Conservation (phyloP, 495 filamentous ascomycete genomes). For the Parathielavia hyrcaniae region DNA sequence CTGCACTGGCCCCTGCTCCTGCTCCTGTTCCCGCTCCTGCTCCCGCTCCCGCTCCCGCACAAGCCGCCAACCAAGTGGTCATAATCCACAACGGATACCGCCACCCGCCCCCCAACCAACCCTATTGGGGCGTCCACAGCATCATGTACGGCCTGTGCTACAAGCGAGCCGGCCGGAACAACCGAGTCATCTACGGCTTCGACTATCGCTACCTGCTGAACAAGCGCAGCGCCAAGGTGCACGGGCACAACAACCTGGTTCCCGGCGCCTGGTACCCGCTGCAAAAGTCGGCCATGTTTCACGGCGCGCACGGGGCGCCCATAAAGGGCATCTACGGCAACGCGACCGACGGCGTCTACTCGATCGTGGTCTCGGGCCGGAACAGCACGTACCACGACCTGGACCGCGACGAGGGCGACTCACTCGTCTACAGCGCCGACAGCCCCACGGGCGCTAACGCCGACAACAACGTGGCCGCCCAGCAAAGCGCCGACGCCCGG, state of each 20-base stretch:
- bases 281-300: slow-evolving; percentile 42
- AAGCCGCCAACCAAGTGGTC: not conserved
- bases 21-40: not conserved
- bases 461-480: slow-evolving; percentile 27
- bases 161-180: slow-evolving; percentile 1
- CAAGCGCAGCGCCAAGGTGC: slow-evolving; percentile 29
- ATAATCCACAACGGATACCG: not conserved
- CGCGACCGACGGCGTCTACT: slow-evolving; percentile 36
- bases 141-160: slow-evolving; percentile 40
- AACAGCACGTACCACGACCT: slow-evolving; percentile 40
- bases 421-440: slow-evolving; percentile 44
- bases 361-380: slow-evolving; percentile 37
- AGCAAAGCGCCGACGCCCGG: slow-evolving; percentile 26
- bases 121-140: slow-evolving; percentile 28
- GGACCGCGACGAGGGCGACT: slow-evolving; percentile 42
- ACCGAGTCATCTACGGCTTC: slow-evolving; percentile 23
- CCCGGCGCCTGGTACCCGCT: slow-evolving; percentile 50
- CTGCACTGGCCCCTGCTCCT: not conserved
- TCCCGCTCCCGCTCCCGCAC: not conserved
- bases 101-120: slow-evolving; percentile 26
- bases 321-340: slow-evolving; percentile 42
- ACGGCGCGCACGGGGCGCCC: slow-evolving; percentile 40
- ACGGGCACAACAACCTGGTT: slow-evolving; percentile 41
- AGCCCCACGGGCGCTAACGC: not conserved
- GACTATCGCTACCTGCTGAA: slow-evolving; percentile 22